These are phyloP conservation scores for Aspergillus sp. DNA, from an alignment of 2,329 filamentous ascomycete genomes.

Conservation along the genomic window DNA sequence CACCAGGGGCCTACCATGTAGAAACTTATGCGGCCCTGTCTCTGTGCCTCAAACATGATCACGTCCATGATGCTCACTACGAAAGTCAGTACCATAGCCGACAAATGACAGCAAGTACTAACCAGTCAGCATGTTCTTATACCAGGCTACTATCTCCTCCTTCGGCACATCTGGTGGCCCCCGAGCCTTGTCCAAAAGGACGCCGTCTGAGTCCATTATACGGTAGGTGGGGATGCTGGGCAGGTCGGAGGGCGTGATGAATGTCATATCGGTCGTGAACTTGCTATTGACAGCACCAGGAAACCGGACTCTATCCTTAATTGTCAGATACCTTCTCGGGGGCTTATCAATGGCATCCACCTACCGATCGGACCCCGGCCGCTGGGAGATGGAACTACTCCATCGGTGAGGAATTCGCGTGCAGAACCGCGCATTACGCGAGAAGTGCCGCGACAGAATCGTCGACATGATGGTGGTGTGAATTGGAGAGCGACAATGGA, in stretches of 20 bases:
- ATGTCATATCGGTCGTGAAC: constrained; percentile 78
- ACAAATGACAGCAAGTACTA: constrained; percentile 12
- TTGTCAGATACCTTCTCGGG: constrained; percentile 1
- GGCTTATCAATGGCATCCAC: constrained; percentile 15
- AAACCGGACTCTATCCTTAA: constrained; percentile 62
- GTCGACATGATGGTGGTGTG: constrained; percentile 9
- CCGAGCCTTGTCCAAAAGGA: constrained; percentile 72
- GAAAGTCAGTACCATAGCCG: background rate
- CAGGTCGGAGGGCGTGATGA: constrained; percentile 70
- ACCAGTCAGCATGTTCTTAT: constrained; percentile 64
- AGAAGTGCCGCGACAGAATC: constrained; percentile 10
- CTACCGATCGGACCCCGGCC: constrained; percentile 60
- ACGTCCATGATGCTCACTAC: constrained; percentile 83
- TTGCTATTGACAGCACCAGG: constrained; percentile 94
- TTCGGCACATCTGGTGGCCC: constrained; percentile 63
- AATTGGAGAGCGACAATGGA: constrained; percentile 1
- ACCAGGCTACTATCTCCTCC: constrained; percentile 60
- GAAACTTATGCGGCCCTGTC: constrained; percentile 90
- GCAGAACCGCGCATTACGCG: constrained; percentile 1
- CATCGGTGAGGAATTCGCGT: constrained; percentile 39
- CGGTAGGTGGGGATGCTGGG: constrained; percentile 87
- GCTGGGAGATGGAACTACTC: constrained; percentile 56
- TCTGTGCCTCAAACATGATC: constrained; percentile 96
- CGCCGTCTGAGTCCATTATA: constrained; percentile 83
- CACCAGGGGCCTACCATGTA: constrained; percentile 70